Percentiles rank a stretch among this genome's conserved stretches.
Evolutionary conservation across 768 basidiomycete genomes (phyloP).

Genomic region (Hydnomerulius pinastri): DNA sequence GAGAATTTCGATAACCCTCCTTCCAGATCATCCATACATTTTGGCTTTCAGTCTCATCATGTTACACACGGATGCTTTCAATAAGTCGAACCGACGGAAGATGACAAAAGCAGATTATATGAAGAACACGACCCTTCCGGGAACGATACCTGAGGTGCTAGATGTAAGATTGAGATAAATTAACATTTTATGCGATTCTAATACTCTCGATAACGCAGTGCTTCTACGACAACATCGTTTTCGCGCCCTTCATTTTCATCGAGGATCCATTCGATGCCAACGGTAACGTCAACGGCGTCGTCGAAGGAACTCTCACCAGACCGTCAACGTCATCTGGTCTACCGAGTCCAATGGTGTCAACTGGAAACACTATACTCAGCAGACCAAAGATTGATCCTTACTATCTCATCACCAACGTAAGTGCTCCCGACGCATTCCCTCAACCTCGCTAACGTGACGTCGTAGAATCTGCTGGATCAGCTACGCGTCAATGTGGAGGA

Average conservation of each 20-base stretch:
- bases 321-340: slow-evolving; percentile 38
- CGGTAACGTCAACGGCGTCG: slow-evolving; percentile 31
- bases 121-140: slow-evolving; percentile 87
- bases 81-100: slow-evolving; percentile 95
- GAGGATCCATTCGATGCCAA: slow-evolving; percentile 83
- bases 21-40: slow-evolving; percentile 88
- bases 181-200: slow-evolving; percentile 2
- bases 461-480: slow-evolving; percentile 64
- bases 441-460: slow-evolving; percentile 8
- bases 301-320: slow-evolving; percentile 44
- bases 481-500: slow-evolving; percentile 67
- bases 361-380: slow-evolving; percentile 44
- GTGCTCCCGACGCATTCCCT: slow-evolving; percentile 17
- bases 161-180: slow-evolving; percentile 56
- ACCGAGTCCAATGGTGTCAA: slow-evolving; percentile 31
- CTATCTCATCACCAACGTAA: slow-evolving; percentile 80
- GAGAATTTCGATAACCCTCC: slow-evolving; percentile 1
- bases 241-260: slow-evolving; percentile 95
- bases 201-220: slow-evolving; percentile 50
- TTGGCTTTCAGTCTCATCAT: slow-evolving; percentile 97
- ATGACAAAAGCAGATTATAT: slow-evolving; percentile 96
- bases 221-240: slow-evolving; percentile 95
- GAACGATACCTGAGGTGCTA: slow-evolving; percentile 78
- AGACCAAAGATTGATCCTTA: slow-evolving; percentile 88
- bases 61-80: slow-evolving; percentile 98